Conservation (phyloP, 2,329 filamentous ascomycete genomes). For the Trichoderma arundinaceum region DNA sequence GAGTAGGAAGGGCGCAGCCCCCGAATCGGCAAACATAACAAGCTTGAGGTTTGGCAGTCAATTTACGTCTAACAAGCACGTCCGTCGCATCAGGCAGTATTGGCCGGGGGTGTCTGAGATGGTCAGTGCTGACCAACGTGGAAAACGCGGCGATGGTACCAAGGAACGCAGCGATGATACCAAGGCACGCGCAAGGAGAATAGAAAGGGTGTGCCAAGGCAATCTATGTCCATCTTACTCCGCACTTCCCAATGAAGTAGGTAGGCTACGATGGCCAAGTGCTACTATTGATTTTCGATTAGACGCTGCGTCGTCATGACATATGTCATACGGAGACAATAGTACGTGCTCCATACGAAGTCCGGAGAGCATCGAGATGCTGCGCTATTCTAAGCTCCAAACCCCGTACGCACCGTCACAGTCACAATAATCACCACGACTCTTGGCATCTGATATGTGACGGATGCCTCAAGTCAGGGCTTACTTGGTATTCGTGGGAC, state of each 20-base stretch:
- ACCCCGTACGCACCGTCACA: not conserved
- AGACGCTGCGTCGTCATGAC: too few relatives aligned
- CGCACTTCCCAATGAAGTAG: slow-evolving; percentile 13
- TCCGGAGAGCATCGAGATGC: slow-evolving; percentile 5
- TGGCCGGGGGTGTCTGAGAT: not conserved
- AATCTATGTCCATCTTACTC: not conserved
- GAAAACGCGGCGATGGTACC: too few relatives aligned
- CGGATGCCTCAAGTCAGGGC: not conserved
- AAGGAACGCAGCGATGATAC: not conserved
- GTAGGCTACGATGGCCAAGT: not conserved
- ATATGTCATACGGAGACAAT: not conserved
- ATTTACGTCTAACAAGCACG: slow-evolving; percentile 16
- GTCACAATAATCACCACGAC: not conserved
- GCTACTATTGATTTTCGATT: too few relatives aligned
- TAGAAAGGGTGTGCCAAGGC: not conserved
- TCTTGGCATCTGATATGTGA: slow-evolving; percentile 16
- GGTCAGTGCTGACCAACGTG: not conserved
- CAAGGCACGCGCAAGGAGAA: slow-evolving; percentile 8
- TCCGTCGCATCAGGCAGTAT: not conserved
- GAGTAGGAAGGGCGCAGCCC: too few relatives aligned
- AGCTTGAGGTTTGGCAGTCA: too few relatives aligned
- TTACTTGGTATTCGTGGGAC: too few relatives aligned
- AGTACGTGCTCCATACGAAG: too few relatives aligned
- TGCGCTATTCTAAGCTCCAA: not conserved
- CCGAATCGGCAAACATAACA: too few relatives aligned